Evolutionary conservation across 306 rosid genomes (phyloP), one percentile per base, ranked within the genome.

Genomic region (Medicago lupulina): DNA sequence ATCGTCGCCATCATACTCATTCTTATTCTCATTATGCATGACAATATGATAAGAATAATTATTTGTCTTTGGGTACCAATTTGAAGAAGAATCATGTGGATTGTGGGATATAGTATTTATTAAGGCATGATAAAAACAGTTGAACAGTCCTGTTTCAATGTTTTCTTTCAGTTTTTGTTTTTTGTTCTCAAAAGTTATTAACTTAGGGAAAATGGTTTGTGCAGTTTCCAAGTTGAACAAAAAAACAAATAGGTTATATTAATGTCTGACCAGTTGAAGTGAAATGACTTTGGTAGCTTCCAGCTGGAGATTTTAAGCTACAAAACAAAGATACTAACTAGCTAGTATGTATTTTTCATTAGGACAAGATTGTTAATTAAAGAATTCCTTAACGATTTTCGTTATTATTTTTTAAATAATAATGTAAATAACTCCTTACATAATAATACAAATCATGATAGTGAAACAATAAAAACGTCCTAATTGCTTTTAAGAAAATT

Each of bases 201-300:
- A 81, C 70, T 80, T 78, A 66, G 39, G 46, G 38, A 18, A n/a
- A 25, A 41, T 64, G 34, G 3, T 16, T 44, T 67, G 41, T 66
- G 70, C 83, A 73, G 80, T 84, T 87, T 81, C 85, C 81, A n/a
- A 85, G 64, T 67, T 78, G 12, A 58, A 18, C 2, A 17, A 54
- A 55, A 8, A 68, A n/a, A 23, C 63, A 21, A 23, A 41, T 34
- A 34, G 38, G 25, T 43, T 67, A 2, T 39, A 9, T 53, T 9
- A 40, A 40, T 50, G 54, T 70, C 55, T 51, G 43, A 16, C 41
- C 53, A 36, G 60, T 50, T 75, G 81, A 85, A 76, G 57, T 77
- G 80, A 84, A 71, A 84, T 67, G 79, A 76, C 83, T 53, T 23
- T 38, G 75, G 57, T 57, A 72, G 80, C 82, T 59, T 59, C 77